Base-by-base conservation (phyloP, 164 flowering plant genomes). In the Aristolochia californica region DNA sequence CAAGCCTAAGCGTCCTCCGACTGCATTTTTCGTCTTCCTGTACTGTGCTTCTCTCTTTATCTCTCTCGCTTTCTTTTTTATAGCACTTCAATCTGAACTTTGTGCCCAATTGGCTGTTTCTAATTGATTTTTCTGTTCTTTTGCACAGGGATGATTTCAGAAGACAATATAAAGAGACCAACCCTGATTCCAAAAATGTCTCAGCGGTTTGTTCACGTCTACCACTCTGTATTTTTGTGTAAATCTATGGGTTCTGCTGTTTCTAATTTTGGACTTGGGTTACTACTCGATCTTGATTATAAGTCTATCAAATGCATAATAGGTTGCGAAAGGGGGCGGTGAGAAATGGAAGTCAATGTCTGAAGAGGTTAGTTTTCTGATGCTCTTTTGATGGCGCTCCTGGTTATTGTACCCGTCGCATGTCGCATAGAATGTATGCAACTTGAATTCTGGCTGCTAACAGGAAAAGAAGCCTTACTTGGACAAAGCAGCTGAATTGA, bases 1-100 rank as follows among this genome's bases (percentile, higher is more conserved):
- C 66, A 75, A 50, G 73, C 95, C 86, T 9, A 93, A 93, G 68
- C 90, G 97, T 17, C 95, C 97, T 64, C 80, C 77, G 17, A 83
- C 90, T 58, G 95, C 96, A 5, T 93, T 84, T 74, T 93, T 93
- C 22, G 10, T 84, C 58, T 89, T 93, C 84, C 72, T 93, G 99
- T 93, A 76, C 27, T 34, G 27, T 1, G 11, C 18, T n/a, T n/a
- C n/a, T n/a, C 45, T 61, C n/a, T 30, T 13, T 9, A 14, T 22
- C 52, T 53, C n/a, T n/a, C n/a, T 11, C 12, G 24, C 16, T 20
- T 12, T 21, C 17, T 13, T 53, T 56, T 2, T 10, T 16, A 21
- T 10, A n/a, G n/a, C n/a, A 16, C 23, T 34, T 34, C 10, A 1
- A 12, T 34, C 11, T 34, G 10, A 2, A 34, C 10, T 7, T 34